phyloP scores from a whole-genome alignment of 2,329 filamentous ascomycete species.

The Clonostachys byssicola region DNA sequence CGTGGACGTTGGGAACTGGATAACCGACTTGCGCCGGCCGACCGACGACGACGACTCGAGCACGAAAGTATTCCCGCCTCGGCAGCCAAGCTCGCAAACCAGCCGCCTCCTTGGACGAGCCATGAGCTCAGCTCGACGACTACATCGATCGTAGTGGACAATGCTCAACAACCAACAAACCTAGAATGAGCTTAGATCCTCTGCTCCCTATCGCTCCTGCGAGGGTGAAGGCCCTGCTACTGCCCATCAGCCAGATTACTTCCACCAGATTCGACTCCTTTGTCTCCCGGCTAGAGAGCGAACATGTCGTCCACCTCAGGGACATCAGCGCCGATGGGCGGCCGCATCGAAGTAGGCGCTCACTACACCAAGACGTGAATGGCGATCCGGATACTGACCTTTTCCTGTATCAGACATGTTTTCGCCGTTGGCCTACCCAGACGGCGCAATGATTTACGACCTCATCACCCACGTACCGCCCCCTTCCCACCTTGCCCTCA shows the following conservation, averaged over 20 bases:
- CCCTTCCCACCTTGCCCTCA: conserved; percentile 73
- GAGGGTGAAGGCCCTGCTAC: conserved; percentile 80
- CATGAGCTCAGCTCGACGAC: no score
- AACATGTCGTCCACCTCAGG: conserved; percentile 78
- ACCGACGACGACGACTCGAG: no score
- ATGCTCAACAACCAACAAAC: conserved; percentile 24
- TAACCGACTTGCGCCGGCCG: no score
- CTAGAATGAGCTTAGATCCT: conserved; percentile 81
- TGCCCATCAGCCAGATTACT: conserved; percentile 85
- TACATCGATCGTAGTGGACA: neutral
- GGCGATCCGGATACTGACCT: neutral
- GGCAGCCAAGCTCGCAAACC: no score
- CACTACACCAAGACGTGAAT: no score
- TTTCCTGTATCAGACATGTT: conserved; percentile 69
- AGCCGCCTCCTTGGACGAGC: no score
- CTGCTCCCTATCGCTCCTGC: conserved; percentile 88
- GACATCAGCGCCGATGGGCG: conserved; percentile 83
- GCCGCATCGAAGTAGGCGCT: conserved; percentile 73
- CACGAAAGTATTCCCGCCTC: no score
- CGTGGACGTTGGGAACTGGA: no score
- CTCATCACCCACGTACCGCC: conserved; percentile 76
- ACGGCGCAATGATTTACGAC: conserved; percentile 84
- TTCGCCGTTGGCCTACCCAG: conserved; percentile 82
- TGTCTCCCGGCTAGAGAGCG: conserved; percentile 69
- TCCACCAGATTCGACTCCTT: conserved; percentile 76